These are phyloP conservation scores for Chlamydomonas urium DNA, from an alignment of 139 green algal genomes.

Conservation along the genomic window DNA sequence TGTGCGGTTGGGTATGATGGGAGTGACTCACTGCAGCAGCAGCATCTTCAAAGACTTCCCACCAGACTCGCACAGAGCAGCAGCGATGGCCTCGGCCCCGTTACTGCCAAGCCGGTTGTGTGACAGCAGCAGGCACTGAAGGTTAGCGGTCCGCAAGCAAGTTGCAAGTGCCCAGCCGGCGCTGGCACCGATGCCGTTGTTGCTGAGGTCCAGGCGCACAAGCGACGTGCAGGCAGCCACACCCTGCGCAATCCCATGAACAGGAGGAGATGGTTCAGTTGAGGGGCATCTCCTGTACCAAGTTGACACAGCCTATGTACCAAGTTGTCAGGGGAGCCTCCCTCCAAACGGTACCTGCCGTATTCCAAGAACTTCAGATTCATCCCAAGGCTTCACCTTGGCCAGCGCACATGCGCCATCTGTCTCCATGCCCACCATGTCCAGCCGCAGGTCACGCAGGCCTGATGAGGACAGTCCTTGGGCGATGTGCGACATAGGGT, in stretches of 20 bases:
- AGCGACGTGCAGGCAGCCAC: not conserved
- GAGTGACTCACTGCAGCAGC: not conserved
- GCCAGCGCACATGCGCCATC: not conserved
- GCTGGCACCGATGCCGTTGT: not conserved
- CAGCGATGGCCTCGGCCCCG: not conserved
- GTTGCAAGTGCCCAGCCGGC: no score
- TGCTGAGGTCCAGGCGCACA: not conserved
- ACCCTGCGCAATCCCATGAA: not conserved
- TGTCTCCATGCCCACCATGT: not conserved
- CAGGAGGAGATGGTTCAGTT: no score
- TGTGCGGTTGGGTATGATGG: no score
- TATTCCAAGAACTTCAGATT: no score
- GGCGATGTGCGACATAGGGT: not conserved
- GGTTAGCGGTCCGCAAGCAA: no score
- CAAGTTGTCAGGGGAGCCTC: no score
- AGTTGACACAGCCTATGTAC: no score
- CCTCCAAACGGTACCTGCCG: no score
- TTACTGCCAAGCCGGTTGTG: slow-evolving; percentile 5
- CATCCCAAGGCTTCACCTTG: no score
- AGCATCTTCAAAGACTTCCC: not conserved
- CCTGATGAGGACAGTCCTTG: not conserved
- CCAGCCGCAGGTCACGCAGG: not conserved
- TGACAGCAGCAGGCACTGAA: not conserved
- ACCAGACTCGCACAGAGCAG: not conserved
- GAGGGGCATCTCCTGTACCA: no score